These are phyloP conservation scores for Scenedesmus sp. DNA, from an alignment of 163 green algal species.

Conservation along the genomic window DNA sequence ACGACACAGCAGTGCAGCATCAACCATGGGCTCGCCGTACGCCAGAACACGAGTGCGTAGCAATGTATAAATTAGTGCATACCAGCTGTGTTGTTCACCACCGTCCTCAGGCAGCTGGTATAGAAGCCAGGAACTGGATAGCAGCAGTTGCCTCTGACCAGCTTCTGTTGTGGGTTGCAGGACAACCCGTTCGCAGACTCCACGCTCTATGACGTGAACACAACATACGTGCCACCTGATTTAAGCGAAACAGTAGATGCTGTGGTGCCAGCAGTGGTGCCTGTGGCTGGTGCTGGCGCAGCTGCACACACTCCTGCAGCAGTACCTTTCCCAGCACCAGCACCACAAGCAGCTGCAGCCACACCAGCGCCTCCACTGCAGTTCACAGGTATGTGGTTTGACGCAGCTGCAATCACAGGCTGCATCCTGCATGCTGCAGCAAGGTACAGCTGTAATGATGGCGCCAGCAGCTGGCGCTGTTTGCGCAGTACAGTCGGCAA, in stretches of 20 bases:
- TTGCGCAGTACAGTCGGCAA: neutral
- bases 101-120: neutral
- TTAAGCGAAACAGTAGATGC: conserved; percentile 45
- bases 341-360: neutral
- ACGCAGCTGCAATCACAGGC: neutral
- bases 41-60: conserved; percentile 11
- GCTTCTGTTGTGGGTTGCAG: conserved; percentile 25
- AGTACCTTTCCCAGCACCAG: neutral
- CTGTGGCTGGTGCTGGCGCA: neutral
- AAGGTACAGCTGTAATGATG: neutral
- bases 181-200: conserved; percentile 51
- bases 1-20: neutral
- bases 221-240: conserved; percentile 54
- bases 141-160: neutral
- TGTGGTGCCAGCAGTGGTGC: conserved; percentile 44
- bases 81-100: neutral
- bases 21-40: neutral
- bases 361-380: conserved; percentile 27
- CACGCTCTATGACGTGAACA: conserved; percentile 53
- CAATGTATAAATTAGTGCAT: neutral
- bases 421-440: neutral
- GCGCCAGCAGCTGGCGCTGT: neutral
- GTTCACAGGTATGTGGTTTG: conserved; percentile 38
- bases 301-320: neutral
- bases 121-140: neutral